Percentiles rank a stretch among this genome's conserved stretches.
These are phyloP conservation scores for Benincasa hispida DNA, from an alignment of 306 rosid genomes.

Conservation along the genomic window DNA sequence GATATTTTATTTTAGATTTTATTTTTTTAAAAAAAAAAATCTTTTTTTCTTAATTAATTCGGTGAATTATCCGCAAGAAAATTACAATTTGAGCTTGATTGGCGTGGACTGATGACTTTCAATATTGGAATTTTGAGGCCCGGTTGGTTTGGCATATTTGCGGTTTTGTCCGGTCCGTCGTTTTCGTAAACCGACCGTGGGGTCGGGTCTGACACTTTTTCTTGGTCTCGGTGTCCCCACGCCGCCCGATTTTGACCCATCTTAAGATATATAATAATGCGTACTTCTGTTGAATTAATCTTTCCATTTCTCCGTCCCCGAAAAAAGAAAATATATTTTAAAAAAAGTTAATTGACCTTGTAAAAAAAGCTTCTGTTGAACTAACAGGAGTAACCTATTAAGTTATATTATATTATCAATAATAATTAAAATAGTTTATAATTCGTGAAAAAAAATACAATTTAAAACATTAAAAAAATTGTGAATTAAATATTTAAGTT, in stretches of 20 bases:
- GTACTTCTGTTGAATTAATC: neutral
- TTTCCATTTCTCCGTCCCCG: neutral
- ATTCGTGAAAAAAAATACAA: too few species aligned
- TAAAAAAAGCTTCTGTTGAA: too few species aligned
- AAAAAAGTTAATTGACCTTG: too few species aligned
- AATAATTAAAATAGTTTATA: too few species aligned
- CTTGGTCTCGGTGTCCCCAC: neutral
- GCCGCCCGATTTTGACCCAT: slow-evolving; percentile 1
- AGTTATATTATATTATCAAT: too few species aligned
- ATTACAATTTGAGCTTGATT: neutral
- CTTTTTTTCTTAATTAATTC: neutral
- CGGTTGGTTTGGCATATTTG: neutral
- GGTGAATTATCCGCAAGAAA: neutral
- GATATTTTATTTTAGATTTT: neutral
- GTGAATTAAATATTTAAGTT: too few species aligned
- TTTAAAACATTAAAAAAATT: too few species aligned
- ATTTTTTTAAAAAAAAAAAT: neutral
- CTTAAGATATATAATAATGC: neutral
- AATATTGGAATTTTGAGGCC: neutral
- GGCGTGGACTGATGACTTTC: neutral
- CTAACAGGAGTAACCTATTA: too few species aligned
- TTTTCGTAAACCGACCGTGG: neutral
- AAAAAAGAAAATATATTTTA: too few species aligned
- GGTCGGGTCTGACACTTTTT: neutral
- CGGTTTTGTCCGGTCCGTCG: neutral